These are phyloP conservation scores for Polyporus tsugae DNA, from an alignment of 1,284 basidiomycete species.

Conservation along the genomic window DNA sequence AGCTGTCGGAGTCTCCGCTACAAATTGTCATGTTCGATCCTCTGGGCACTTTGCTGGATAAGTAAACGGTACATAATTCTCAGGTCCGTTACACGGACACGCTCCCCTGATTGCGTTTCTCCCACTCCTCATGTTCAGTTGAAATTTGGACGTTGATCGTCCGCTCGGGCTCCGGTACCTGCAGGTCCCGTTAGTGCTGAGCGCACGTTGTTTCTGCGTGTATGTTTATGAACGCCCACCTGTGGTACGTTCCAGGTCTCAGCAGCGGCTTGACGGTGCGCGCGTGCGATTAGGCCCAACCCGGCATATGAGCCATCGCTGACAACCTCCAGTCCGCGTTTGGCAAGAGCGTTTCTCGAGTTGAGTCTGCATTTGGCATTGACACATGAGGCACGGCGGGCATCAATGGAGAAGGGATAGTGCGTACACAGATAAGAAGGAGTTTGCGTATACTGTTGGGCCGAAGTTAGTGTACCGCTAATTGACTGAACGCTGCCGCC, in stretches of 20 bases:
- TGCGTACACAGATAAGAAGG: neutral
- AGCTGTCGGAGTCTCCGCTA: too few species aligned
- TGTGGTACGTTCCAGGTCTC: constrained; percentile 1
- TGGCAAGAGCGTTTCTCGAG: neutral
- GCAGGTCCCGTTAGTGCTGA: neutral
- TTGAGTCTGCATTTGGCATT: neutral
- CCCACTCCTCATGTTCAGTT: neutral
- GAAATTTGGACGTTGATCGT: neutral
- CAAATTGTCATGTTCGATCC: too few species aligned
- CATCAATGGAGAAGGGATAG: neutral
- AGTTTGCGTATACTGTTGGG: neutral
- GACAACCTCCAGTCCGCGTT: neutral
- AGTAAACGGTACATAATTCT: neutral
- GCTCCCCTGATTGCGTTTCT: neutral
- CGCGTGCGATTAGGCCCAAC: neutral
- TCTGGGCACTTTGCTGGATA: neutral
- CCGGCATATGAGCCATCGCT: neutral
- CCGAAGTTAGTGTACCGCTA: neutral
- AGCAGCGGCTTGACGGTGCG: neutral
- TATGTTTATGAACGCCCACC: constrained; percentile 44
- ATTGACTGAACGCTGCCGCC: neutral
- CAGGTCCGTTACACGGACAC: neutral
- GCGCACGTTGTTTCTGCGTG: neutral
- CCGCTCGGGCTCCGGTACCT: neutral
- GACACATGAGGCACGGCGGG: neutral